These are phyloP conservation scores for Endocarpon pusillum DNA, from an alignment of 495 filamentous ascomycete genomes.

Conservation along the genomic window DNA sequence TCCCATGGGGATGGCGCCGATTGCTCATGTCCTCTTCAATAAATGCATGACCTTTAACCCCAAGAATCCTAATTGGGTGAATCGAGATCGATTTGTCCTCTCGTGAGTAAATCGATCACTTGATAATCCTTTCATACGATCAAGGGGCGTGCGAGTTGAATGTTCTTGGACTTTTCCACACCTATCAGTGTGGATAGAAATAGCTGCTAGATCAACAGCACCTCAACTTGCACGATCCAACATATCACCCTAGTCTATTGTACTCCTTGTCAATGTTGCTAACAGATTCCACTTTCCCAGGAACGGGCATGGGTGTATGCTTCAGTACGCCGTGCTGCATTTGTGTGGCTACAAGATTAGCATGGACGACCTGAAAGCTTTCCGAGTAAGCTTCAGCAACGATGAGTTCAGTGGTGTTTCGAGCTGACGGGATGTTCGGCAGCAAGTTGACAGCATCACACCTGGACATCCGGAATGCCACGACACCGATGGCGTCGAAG, in stretches of 20 bases:
- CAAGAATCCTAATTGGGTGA: slow-evolving; percentile 91
- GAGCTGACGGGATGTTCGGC: background rate
- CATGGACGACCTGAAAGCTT: slow-evolving; percentile 83
- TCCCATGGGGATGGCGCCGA: slow-evolving; percentile 97
- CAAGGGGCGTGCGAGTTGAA: too few relatives aligned
- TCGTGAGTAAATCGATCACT: slow-evolving; percentile 60
- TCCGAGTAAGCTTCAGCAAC: slow-evolving; percentile 55
- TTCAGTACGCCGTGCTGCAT: slow-evolving; percentile 96
- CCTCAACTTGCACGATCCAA: too few relatives aligned
- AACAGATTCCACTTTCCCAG: slow-evolving; percentile 25
- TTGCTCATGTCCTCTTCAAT: slow-evolving; percentile 95
- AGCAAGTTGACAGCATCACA: slow-evolving; percentile 81
- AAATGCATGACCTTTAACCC: slow-evolving; percentile 99
- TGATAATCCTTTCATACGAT: too few relatives aligned
- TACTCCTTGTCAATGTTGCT: too few relatives aligned
- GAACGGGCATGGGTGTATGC: slow-evolving; percentile 98
- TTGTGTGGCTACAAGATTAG: slow-evolving; percentile 77
- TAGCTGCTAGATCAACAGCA: too few relatives aligned
- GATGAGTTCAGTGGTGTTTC: background rate
- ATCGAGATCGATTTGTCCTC: slow-evolving; percentile 95
- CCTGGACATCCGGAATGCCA: slow-evolving; percentile 94
- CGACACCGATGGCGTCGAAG: slow-evolving; percentile 91
- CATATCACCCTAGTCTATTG: too few relatives aligned
- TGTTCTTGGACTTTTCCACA: too few relatives aligned
- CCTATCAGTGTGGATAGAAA: too few relatives aligned